Evolutionary conservation across 306 rosid genomes (phyloP), one percentile per base, ranked within the genome.

Genomic region (Heteromeles arbutifolia): DNA sequence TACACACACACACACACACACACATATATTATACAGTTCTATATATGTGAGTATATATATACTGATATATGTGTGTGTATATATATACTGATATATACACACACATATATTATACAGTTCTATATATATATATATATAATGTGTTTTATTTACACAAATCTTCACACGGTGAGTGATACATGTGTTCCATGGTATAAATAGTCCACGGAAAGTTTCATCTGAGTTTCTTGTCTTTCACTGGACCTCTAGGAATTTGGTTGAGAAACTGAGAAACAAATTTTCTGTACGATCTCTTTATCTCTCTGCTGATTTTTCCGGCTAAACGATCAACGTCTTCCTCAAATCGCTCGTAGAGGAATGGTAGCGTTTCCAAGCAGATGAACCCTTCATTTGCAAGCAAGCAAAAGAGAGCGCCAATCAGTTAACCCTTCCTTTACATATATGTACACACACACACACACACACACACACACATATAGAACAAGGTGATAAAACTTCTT

Each of bases 161-260:
- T 14, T 21, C 31, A 14, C 26, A 28, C 13, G 9, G 59, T 58
- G 32, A 26, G 63, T 52, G 19, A 67, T 31, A 59, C 31, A 37
- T 29, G 48, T 50, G 54, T 28, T 48, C 28, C 58, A 57, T n/a
- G 62, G 26, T 9, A 22, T 57, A 4, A n/a, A 17, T 22, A 31
- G 24, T 28, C 37, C 19, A 28, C 29, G 77, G 28, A 37, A 50
- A 26, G 54, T 52, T 78, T 85, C 74, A 93, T 79, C 82, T 75
- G 73, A 8, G 32, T 82, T 91, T 89, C 88, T 86, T 89, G 22
- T 83, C 92, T 65, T 91, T 86, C 62, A 84, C 80, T 11, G 97
- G 87, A 31, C 93, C 97, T 85, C 96, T 86, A 21, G 98, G 98
- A 73, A 91, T 89, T 81, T 84, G 89, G 83, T 82, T 88, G 86